These are phyloP conservation scores for Boletales sp. DNA, from an alignment of 768 basidiomycete species.

Conservation along the genomic window DNA sequence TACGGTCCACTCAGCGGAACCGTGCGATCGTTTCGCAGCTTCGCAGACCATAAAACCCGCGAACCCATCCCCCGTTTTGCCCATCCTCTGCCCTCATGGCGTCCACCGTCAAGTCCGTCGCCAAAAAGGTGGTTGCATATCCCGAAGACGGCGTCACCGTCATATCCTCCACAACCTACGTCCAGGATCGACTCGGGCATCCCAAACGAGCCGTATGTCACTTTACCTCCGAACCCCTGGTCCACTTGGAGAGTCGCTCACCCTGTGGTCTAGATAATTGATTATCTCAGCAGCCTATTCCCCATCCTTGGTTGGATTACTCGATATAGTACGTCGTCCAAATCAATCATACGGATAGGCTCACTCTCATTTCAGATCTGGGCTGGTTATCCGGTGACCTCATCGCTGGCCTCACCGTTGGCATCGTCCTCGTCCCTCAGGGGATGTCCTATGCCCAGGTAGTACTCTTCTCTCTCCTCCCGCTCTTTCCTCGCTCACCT, in stretches of 20 bases:
- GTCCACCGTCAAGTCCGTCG: slow-evolving; percentile 41
- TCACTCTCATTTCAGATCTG: slow-evolving; percentile 42
- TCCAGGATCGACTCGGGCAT: slow-evolving; percentile 36
- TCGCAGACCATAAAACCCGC: no score
- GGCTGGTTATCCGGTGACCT: slow-evolving; percentile 86
- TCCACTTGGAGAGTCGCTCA: no score
- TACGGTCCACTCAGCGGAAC: no score
- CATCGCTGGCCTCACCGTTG: slow-evolving; percentile 90
- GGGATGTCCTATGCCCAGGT: slow-evolving; percentile 86
- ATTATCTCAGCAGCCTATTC: slow-evolving; percentile 74
- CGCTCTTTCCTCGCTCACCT: background rate
- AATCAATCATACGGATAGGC: no score
- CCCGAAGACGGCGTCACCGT: slow-evolving; percentile 59
- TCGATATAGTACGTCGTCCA: slow-evolving; percentile 83
- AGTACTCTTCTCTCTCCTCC: slow-evolving; percentile 1
- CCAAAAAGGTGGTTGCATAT: slow-evolving; percentile 57
- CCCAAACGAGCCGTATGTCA: slow-evolving; percentile 51
- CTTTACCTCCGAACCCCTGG: no score
- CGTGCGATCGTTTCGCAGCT: no score
- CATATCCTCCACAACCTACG: slow-evolving; percentile 56
- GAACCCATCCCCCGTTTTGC: no score
- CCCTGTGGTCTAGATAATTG: slow-evolving; percentile 56
- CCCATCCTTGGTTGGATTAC: slow-evolving; percentile 84
- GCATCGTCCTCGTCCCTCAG: slow-evolving; percentile 94
- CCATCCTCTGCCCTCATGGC: slow-evolving; percentile 28